phyloP scores from a whole-genome alignment of 257 asterid genomes.

The Lithospermum erythrorhizon region DNA sequence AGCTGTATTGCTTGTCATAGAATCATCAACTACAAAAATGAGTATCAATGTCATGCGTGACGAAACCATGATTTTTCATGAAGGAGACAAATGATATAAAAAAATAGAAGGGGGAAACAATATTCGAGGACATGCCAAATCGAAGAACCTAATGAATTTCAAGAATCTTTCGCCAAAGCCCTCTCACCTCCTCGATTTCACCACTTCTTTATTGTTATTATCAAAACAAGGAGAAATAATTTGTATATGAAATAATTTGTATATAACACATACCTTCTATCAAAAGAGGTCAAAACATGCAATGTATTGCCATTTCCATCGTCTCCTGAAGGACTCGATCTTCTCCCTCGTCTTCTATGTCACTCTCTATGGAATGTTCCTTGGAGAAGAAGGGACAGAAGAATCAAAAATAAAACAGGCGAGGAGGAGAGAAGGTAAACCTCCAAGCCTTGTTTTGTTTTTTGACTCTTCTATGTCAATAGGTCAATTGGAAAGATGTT shows the following conservation, averaged over 20 bases:
- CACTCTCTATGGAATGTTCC: no score
- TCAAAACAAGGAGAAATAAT: no score
- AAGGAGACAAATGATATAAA: background rate
- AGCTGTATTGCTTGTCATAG: background rate
- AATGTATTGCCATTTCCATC: background rate
- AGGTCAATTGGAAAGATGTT: constrained; percentile 13
- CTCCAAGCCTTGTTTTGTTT: background rate
- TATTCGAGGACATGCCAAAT: no score
- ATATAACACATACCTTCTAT: no score
- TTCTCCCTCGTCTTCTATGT: background rate
- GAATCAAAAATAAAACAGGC: constrained; percentile 1
- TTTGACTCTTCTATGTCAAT: constrained; percentile 1
- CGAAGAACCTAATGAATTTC: no score
- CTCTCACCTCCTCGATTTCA: no score
- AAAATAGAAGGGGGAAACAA: no score
- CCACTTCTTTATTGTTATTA: no score
- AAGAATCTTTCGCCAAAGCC: no score
- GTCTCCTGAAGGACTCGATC: background rate
- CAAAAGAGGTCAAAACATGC: background rate
- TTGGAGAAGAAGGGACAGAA: background rate
- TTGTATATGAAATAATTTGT: no score
- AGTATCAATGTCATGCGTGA: no score
- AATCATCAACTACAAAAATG: background rate
- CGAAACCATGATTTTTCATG: background rate
- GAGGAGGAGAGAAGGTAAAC: constrained; percentile 3